Base-by-base conservation (phyloP, 352 stramenopile species). In the Pythium phragmitis region DNA sequence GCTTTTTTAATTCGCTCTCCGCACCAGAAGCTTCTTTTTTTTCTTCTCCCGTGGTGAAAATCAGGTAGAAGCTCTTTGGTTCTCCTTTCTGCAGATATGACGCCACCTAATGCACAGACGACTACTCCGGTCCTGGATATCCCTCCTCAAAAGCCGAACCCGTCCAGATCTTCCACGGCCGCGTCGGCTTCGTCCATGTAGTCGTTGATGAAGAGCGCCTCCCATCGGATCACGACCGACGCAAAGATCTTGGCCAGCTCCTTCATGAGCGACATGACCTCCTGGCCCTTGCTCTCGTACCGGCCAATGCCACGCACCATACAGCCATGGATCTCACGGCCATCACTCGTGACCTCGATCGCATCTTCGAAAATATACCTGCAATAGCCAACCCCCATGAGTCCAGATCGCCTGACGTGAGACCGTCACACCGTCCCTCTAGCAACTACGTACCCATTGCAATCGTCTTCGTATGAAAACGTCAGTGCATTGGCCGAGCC, bases 171-270 rank as follows among this genome's bases (percentile, higher is more conserved):
- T 12, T 50, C 45, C 33, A 63, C 63, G 7, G 36, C 50, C 16
- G 49, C 49, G 42, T 65, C 57, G 4, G 52, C 55, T 6, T 69
- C 63, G 12, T 41, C 63, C 56, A 89, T 79, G 57, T 76, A 89
- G 65, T 89, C 80, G 66, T 87, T 87, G 58, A 89, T 82, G 62
- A 89, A 89, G 26, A 89, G 66, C 41, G 74, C 73, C 53, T 89
- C 80, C 80, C 80, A 89, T 50, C 80, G 78, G 45, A 89, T 71
- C 57, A 89, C 80, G 30, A 89, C 80, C 14, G 80, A 87, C 54
- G 80, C 80, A 52, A 86, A 85, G 36, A 75, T 70, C 65, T 87
- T 80, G 58, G 77, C 69, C 53, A 89, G 55, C 57, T 89, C 74
- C n/a, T 80, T 69, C 51, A 89, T 72, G 47, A 89, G 57, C 41